Evolutionary conservation across 1,139 yeast species (phyloP).

Genomic region (Pichia sp.): DNA sequence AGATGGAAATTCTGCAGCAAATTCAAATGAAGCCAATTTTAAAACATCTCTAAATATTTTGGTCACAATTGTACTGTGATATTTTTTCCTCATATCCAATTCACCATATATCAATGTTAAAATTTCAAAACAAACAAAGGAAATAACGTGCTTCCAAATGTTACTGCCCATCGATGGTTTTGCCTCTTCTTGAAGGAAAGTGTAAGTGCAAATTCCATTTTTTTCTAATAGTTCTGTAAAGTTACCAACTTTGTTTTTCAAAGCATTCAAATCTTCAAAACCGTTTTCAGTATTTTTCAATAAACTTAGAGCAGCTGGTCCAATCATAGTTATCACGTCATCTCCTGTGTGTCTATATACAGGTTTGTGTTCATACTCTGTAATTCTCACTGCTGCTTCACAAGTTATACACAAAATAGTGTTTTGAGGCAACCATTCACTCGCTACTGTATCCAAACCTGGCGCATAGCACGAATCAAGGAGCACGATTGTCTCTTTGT

Average conservation of each 20-base stretch:
- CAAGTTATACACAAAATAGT: slow-evolving; percentile 17
- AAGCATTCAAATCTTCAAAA: slow-evolving; percentile 14
- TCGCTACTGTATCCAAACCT: slow-evolving; percentile 15
- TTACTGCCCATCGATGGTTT: slow-evolving; percentile 20
- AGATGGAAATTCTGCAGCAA: slow-evolving; percentile 1
- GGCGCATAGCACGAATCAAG: slow-evolving; percentile 19
- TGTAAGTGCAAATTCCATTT: slow-evolving; percentile 20
- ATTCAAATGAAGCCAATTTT: slow-evolving; percentile 14
- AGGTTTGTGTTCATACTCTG: slow-evolving; percentile 4
- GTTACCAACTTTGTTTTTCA: slow-evolving; percentile 14
- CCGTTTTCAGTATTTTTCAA: slow-evolving; percentile 1
- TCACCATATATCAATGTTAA: slow-evolving; percentile 16
- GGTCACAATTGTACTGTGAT: slow-evolving; percentile 8
- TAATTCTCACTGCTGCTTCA: slow-evolving; percentile 17
- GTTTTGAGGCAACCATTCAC: background rate
- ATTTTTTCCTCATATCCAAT: slow-evolving; percentile 7
- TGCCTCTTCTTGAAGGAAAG: slow-evolving; percentile 17
- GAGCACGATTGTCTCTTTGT: slow-evolving; percentile 16
- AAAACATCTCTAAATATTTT: slow-evolving; percentile 19
- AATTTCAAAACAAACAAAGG: slow-evolving; percentile 17
- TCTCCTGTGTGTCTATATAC: slow-evolving; percentile 16
- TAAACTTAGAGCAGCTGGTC: slow-evolving; percentile 11
- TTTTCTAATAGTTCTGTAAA: slow-evolving; percentile 15
- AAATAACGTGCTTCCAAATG: slow-evolving; percentile 21
- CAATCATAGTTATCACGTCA: slow-evolving; percentile 20